Conservation (phyloP, 2,329 filamentous ascomycete species). For the Blastomyces emzantsi region DNA sequence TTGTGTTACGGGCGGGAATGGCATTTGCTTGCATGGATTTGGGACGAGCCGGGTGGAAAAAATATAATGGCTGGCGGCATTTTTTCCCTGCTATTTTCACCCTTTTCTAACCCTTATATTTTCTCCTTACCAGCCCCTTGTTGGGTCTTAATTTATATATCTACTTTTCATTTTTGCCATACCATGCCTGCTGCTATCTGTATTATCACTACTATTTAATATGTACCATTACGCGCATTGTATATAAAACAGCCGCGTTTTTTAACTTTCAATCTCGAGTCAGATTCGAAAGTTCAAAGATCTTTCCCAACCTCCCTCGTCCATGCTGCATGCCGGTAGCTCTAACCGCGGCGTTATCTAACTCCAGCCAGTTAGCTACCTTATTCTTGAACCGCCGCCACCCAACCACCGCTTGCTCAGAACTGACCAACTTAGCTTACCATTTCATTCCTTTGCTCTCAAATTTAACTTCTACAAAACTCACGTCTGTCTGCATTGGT, state of each 20-base stretch:
- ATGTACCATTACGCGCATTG: not conserved
- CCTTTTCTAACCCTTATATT: not conserved
- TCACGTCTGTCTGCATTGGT: not conserved
- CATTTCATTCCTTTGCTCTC: not conserved
- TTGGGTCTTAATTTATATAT: not conserved
- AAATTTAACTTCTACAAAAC: not conserved
- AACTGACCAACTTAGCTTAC: not conserved
- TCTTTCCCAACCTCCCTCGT: not conserved
- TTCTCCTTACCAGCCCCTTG: not conserved
- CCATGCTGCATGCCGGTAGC: too few species aligned
- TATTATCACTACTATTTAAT: not conserved
- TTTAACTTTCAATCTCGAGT: not conserved
- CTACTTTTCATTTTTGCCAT: not conserved
- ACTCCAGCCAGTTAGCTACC: not conserved
- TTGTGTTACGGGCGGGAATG: not conserved
- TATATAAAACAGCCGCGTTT: not conserved
- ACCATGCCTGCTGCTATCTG: not conserved
- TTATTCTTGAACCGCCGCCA: not conserved
- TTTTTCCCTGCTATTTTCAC: not conserved
- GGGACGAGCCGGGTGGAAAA: not conserved
- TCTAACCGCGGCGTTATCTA: too few species aligned
- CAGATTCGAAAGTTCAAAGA: not conserved
- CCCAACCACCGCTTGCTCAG: not conserved
- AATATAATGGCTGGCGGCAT: slow-evolving; percentile 1
- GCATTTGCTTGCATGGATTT: not conserved